phyloP scores from a whole-genome alignment of 352 stramenopile species.

The Globisporangium parvum region DNA sequence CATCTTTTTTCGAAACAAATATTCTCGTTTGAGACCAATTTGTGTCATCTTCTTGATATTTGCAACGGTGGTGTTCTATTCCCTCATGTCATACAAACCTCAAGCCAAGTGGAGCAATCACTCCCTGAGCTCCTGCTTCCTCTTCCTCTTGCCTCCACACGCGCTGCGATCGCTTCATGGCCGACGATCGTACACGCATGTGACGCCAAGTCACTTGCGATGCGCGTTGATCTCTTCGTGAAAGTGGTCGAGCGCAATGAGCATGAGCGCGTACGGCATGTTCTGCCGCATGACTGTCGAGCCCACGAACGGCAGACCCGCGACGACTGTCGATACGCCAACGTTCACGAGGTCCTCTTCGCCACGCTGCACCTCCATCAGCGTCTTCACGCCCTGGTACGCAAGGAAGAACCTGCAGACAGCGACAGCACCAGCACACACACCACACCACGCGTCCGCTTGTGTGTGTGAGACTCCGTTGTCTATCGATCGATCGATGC shows the following conservation, averaged over 20 bases:
- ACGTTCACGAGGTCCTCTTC: slow-evolving; percentile 56
- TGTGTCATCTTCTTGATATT: too few species aligned
- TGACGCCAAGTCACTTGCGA: slow-evolving; percentile 20
- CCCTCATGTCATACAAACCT: too few species aligned
- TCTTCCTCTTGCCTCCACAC: too few species aligned
- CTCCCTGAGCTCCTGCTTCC: too few species aligned
- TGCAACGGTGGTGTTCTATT: too few species aligned
- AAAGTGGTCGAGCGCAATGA: slow-evolving; percentile 75
- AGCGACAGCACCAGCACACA: too few species aligned
- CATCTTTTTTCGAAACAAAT: too few species aligned
- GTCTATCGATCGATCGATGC: neutral
- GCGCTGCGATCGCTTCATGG: too few species aligned
- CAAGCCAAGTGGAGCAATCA: too few species aligned
- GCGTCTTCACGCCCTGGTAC: slow-evolving; percentile 74
- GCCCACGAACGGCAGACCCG: slow-evolving; percentile 50
- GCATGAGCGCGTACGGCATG: slow-evolving; percentile 67
- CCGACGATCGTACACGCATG: neutral
- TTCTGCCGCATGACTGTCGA: slow-evolving; percentile 68
- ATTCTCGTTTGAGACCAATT: too few species aligned
- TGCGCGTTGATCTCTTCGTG: slow-evolving; percentile 70
- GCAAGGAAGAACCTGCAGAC: slow-evolving; percentile 60
- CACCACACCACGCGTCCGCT: neutral
- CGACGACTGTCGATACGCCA: slow-evolving; percentile 42
- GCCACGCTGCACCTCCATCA: slow-evolving; percentile 47
- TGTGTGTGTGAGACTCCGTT: neutral